These are phyloP conservation scores for Ascochyta viciae-villosae DNA, from an alignment of 2,329 filamentous ascomycete genomes.

Conservation along the genomic window DNA sequence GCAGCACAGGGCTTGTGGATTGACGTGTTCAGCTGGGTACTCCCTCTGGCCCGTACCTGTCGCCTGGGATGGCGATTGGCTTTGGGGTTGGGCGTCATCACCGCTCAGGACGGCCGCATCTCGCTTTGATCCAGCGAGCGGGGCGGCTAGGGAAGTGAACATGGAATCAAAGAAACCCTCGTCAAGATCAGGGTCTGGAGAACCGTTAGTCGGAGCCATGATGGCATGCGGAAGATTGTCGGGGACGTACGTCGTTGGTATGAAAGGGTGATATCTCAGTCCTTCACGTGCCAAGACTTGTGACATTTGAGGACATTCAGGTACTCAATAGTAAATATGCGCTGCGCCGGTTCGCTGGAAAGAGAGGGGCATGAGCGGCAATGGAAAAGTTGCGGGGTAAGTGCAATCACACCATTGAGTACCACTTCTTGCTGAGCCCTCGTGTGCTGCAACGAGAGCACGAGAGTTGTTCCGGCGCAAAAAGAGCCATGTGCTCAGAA, in stretches of 20 bases:
- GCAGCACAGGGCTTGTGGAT: constrained; percentile 38
- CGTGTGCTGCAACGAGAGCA: constrained; percentile 5
- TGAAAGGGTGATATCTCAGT: constrained; percentile 18
- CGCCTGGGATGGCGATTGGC: constrained; percentile 20
- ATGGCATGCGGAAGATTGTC: constrained; percentile 22
- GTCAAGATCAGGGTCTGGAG: constrained; percentile 35
- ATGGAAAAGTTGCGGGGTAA: constrained; percentile 8
- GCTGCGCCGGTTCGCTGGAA: constrained; percentile 13
- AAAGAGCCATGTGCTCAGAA: constrained; percentile 18
- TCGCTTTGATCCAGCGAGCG: constrained; percentile 45
- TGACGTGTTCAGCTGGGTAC: constrained; percentile 36
- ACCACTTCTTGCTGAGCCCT: constrained; percentile 5
- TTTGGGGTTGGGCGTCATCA: constrained; percentile 22
- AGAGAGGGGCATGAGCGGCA: constrained; percentile 8
- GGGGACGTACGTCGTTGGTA: constrained; percentile 14
- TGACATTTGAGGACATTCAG: constrained; percentile 20
- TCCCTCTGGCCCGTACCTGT: constrained; percentile 22
- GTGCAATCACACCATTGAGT: constrained; percentile 13
- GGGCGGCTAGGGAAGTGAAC: constrained; percentile 30
- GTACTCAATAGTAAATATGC: constrained; percentile 16
- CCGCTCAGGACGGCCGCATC: constrained; percentile 32
- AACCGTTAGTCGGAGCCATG: constrained; percentile 37
- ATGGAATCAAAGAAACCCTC: constrained; percentile 41
- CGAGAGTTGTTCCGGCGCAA: constrained; percentile 15
- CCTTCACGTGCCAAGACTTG: constrained; percentile 19